Percentiles rank a stretch among this genome's conserved stretches.
Conservation (phyloP, 495 filamentous ascomycete species). For the Wilcoxina mikolae region DNA sequence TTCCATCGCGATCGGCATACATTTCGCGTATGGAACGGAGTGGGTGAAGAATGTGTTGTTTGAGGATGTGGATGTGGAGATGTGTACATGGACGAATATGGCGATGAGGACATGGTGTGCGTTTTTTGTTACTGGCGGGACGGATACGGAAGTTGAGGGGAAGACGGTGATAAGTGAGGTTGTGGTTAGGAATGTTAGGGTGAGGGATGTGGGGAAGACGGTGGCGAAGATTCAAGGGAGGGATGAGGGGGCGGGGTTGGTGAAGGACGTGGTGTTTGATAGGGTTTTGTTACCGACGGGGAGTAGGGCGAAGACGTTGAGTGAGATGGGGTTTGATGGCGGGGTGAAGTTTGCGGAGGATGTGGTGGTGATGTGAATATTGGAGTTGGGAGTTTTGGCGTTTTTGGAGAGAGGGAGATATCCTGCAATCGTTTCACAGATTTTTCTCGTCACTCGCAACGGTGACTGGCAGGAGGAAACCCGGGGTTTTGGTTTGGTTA, state of each 20-base stretch:
- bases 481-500: too few relatives aligned
- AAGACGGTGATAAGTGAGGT: neutral
- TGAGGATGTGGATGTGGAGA: slow-evolving; percentile 8
- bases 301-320: neutral
- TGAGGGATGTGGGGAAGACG: neutral
- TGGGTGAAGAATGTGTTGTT: slow-evolving; percentile 6
- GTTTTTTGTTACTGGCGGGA: neutral
- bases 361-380: neutral
- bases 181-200: neutral
- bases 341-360: neutral
- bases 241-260: neutral
- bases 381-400: too few relatives aligned
- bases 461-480: too few relatives aligned
- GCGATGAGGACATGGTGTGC: neutral
- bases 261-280: neutral
- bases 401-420: too few relatives aligned
- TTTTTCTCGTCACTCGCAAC: too few relatives aligned
- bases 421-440: too few relatives aligned
- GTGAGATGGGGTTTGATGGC: neutral
- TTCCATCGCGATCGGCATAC: slow-evolving; percentile 10
- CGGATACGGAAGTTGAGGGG: neutral
- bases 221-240: neutral
- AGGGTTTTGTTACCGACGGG: neutral
- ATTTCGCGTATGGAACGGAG: slow-evolving; percentile 9
- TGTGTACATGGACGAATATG: neutral